A percentile compares a stretch with the other conserved stretches of the same genome.
Conservation (phyloP, 805 yeast genomes). For the Saturnispora serradocipensis region DNA sequence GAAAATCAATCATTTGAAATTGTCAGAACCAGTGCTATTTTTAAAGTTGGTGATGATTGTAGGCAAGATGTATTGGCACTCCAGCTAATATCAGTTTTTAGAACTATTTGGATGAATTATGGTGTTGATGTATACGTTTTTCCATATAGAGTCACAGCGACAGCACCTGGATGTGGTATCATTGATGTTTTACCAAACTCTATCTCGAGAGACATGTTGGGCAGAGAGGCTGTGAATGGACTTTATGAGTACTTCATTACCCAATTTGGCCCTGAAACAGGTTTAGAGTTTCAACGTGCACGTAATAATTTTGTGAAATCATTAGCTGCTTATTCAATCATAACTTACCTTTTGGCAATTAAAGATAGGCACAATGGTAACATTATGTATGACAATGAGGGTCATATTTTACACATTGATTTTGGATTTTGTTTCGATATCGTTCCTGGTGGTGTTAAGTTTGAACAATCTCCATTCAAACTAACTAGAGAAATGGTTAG, state of each 20-base stretch:
- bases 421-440: conserved; percentile 98
- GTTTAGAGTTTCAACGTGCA: conserved; percentile 84
- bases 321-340: conserved; percentile 87
- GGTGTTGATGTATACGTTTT: conserved; percentile 88
- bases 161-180: conserved; percentile 99
- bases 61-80: conserved; percentile 93
- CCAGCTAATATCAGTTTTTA: conserved; percentile 83
- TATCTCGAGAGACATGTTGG: conserved; percentile 94
- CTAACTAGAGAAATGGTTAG: conserved; percentile 92
- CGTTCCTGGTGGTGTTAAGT: conserved; percentile 97
- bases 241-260: conserved; percentile 84
- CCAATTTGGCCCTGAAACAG: conserved; percentile 90
- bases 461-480: conserved; percentile 97
- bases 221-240: conserved; percentile 97
- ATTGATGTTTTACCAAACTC: conserved; percentile 96
- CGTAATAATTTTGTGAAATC: conserved; percentile 89
- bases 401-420: conserved; percentile 92
- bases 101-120: conserved; percentile 79
- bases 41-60: conserved; percentile 98
- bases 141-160: conserved; percentile 94
- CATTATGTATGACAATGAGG: conserved; percentile 90
- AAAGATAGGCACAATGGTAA: conserved; percentile 98
- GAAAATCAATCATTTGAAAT: conserved; percentile 13
- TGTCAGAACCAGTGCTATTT: conserved; percentile 78
- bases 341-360: conserved; percentile 83